Conservation (phyloP, 257 asterid species). For the Catharanthus roseus region DNA sequence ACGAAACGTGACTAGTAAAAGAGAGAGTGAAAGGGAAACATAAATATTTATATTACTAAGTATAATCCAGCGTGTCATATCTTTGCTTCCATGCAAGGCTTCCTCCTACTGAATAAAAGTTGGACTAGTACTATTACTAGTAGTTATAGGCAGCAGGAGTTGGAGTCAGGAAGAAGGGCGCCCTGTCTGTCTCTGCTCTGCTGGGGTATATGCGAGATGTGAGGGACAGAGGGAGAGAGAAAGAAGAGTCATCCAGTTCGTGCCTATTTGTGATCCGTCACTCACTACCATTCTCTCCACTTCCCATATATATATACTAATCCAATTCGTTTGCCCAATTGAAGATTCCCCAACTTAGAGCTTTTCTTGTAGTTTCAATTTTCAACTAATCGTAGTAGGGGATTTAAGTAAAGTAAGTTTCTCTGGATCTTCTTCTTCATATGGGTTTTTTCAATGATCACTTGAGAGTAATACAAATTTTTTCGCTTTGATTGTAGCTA, state of each 20-base stretch:
- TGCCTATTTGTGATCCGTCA: conserved; percentile 18
- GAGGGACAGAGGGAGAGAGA: not conserved
- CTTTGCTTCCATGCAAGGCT: conserved; percentile 65
- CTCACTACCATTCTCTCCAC: conserved; percentile 29
- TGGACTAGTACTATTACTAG: too few species aligned
- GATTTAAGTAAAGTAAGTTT: conserved; percentile 27
- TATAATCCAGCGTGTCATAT: conserved; percentile 21
- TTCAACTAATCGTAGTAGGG: not conserved
- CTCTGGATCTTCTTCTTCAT: conserved; percentile 5
- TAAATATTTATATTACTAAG: not conserved
- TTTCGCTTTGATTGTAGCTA: not conserved
- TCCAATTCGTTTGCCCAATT: conserved; percentile 18
- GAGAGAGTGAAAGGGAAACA: too few species aligned
- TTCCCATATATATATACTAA: conserved; percentile 6
- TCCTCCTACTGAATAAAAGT: conserved; percentile 15
- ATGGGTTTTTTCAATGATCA: not conserved
- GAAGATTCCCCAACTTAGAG: too few species aligned
- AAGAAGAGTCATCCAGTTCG: conserved; percentile 3
- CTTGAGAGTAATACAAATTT: not conserved
- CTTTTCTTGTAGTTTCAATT: too few species aligned
- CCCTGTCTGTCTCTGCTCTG: not conserved
- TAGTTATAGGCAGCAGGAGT: conserved; percentile 1
- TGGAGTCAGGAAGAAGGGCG: not conserved
- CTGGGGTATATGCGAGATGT: too few species aligned
- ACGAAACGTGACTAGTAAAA: too few species aligned